Base-by-base conservation (phyloP, 2,329 filamentous ascomycete species). In the Botrytis aclada region DNA sequence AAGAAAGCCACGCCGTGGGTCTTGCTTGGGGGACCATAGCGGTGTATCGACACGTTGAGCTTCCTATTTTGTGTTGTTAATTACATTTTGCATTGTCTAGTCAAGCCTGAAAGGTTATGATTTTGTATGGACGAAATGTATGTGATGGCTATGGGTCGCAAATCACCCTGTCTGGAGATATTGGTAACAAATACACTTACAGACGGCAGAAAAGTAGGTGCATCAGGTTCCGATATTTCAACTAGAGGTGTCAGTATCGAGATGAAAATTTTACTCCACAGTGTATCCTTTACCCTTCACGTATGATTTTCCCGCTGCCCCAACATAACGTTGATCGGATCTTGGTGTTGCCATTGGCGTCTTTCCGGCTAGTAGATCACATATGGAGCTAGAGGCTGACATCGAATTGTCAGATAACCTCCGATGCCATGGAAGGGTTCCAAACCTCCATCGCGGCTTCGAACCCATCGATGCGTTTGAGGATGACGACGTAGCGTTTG, bases 341-440 rank as follows among this genome's bases (percentile, higher is more conserved):
- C 56, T 72, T 66, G 80, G 80, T 14, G 80, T 80, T 22, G 74
- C 73, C 47, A 51, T 20, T 32, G 80, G 80, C 5, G 79, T 75
- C 45, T 76, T 77, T 2, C 80, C 80, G 65, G 79, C 77, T 29
- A 81, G 56, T 14, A 81, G 34, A 45, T 76, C 76, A 41, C 76
- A 76, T 29, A 81, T 71, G 10, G 80, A 81, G 43, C 78, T 80
- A 39, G 80, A 77, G 10, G 74, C 74, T 22, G 78, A 80, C 2
- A 80, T 43, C 7, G 79, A 79, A 41, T 78, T 79, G 14, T 78
- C 73, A 4, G 80, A 81, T 20, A 69, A 69, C 61, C 71, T 76
- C 22, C 77, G 77, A 67, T 81, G 79, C 80, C 80, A 81, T n/a
- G 80, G 80, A 37, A 80, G 79, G 43, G 80, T 70, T 14, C 79